Evolutionary conservation across 2,329 filamentous ascomycete species (phyloP).

Genomic region (Leptographium lundbergii): DNA sequence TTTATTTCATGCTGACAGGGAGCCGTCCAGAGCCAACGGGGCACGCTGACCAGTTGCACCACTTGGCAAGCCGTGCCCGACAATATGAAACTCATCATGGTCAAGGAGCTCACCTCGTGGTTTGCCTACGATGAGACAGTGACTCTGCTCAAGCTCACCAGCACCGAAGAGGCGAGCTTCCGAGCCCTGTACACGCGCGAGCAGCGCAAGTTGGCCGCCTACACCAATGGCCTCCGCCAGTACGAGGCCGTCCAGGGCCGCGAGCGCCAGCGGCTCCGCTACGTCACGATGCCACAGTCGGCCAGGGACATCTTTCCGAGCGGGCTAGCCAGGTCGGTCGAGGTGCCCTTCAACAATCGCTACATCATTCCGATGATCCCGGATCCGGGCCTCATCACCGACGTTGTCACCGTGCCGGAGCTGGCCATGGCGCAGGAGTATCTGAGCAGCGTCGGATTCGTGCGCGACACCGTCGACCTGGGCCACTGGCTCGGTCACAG

Average conservation of each 20-base stretch:
- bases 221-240: not conserved
- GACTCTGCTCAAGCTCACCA: conserved; percentile 2
- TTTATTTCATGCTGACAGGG: not conserved
- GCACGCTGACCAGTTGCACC: not conserved
- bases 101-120: conserved; percentile 8
- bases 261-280: not conserved
- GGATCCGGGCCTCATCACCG: conserved; percentile 1
- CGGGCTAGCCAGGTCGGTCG: not conserved
- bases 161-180: conserved; percentile 2
- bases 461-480: conserved; percentile 1
- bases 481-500: conserved; percentile 6
- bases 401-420: conserved; percentile 4
- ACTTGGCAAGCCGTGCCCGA: conserved; percentile 6
- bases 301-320: not conserved
- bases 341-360: no score
- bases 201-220: not conserved
- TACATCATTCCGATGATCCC: not conserved
- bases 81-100: conserved; percentile 10
- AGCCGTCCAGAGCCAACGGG: not conserved
- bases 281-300: not conserved
- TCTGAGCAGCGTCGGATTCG: conserved; percentile 4
- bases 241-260: not conserved
- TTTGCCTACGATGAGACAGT: not conserved
- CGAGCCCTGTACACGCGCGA: conserved; percentile 6
- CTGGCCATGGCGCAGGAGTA: conserved; percentile 4